Evolutionary conservation across 2,329 filamentous ascomycete genomes (phyloP), one percentile per base, ranked within the genome.

Genomic region (Sphaerostilbella broomeana): DNA sequence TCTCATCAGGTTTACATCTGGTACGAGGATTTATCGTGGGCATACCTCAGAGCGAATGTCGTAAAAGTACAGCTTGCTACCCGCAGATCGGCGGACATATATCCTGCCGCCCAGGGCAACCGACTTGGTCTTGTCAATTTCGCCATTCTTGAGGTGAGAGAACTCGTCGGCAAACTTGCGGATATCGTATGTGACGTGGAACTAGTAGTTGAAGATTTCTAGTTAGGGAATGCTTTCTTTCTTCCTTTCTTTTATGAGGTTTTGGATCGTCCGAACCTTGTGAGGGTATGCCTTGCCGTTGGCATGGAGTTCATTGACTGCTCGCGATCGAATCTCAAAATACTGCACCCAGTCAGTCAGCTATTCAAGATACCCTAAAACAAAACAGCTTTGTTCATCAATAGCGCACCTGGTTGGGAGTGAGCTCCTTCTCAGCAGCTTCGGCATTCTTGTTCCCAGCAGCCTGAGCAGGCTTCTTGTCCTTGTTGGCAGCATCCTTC

Each of bases 301-400:
- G 38, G 60, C 57, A 46, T 64, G 62, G 22, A 65, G 60, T 44
- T 60, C 62, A 48, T 63, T 61, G 69, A 95, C 80, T 51, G 75
- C 76, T 52, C 86, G 79, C 56, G 84, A 94, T 47, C 92, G 85
- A 60, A 97, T 94, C 69, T 98, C 92, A 61, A 95, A 95, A 72
- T 97, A 98, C 59, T 60, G 22, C 11, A 15, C 16, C 11, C 30
- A 16, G 20, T 33, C 27, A 30, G 30, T 33, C 30, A 25, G 22
- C n/a, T 25, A 8, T 18, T 34, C 3, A 21, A 11, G 3, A 9
- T 17, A 7, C 11, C 8, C 10, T 19, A 20, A 13, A 13, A 22
- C 5, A 19, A 13, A 39, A 26, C 12, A 13, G 17, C 6, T 11
- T 20, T n/a, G 13, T 21, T 6, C 22, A 20, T 12, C 18, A 10